These are phyloP conservation scores for Chamaecyparis obtusa DNA, from an alignment of 75 land plant species.

Conservation along the genomic window DNA sequence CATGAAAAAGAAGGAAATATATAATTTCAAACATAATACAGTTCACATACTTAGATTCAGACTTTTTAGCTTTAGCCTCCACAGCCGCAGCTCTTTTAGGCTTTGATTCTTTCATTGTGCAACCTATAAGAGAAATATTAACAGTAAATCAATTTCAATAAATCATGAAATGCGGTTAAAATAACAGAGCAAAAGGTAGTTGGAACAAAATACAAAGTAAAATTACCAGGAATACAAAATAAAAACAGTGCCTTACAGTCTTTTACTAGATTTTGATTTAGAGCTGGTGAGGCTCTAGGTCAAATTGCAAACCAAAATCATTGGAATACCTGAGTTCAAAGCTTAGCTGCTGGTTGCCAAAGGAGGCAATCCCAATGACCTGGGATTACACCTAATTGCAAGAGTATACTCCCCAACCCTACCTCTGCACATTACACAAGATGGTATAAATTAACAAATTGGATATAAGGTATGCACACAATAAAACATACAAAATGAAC, in stretches of 20 bases:
- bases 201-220: not conserved
- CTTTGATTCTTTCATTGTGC: conserved; percentile 7
- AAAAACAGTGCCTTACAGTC: not conserved
- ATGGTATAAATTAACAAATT: not conserved
- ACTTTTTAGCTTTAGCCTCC: not conserved
- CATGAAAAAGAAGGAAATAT: not conserved
- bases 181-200: not conserved
- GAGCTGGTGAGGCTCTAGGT: not conserved
- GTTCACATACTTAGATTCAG: conserved; percentile 4
- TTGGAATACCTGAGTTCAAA: not conserved
- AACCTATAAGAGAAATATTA: not conserved
- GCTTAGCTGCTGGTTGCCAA: not conserved
- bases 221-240: not conserved
- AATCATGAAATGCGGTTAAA: not conserved
- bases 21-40: not conserved
- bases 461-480: not conserved
- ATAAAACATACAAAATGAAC: not conserved
- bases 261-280: not conserved
- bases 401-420: not conserved
- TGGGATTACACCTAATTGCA: not conserved
- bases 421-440: not conserved
- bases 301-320: not conserved
- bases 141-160: not conserved
- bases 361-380: not conserved
- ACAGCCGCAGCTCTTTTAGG: not conserved